Evolutionary conservation across 352 stramenopile species (phyloP), one percentile per base, ranked within the genome.

Genomic region (Phytophthora kernoviae): DNA sequence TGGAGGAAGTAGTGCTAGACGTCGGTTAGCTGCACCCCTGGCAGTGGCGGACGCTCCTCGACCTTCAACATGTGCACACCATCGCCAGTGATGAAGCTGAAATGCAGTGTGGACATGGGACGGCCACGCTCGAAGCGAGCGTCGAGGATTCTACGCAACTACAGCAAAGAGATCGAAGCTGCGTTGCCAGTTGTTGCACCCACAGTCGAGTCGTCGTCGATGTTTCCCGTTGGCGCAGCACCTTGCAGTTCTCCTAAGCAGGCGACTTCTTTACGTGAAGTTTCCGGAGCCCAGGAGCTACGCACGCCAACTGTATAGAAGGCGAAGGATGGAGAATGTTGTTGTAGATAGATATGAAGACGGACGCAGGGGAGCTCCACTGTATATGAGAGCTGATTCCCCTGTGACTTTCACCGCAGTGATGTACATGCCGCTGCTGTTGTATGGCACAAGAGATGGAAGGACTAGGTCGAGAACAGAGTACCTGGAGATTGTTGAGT

Each of bases 61-160:
- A 68, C 71, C 14, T 90, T 90, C 37, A 82, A 71, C 39, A 66
- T 92, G 33, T 93, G 81, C 43, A 94, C 86, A 17, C 86, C 86
- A 51, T 94, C 86, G 24, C 86, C 86, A 0, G 81, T 91, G 51
- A 84, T 88, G 62, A 91, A 90, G 48, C 61, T 93, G 21, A 88
- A 88, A 34, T 88, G 68, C 61, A 91, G 73, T 6, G 83, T 91
- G 24, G 81, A 92, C 24, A 89, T 94, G 73, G 86, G 86, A 2
- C 75, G 73, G 2, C 86, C 86, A 24, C 62, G 75, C 30, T 86
- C 83, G 2, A 94, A 94, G 43, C 79, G 78, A 39, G 73, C 78
- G 18, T 73, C 79, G 2, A 63, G 68, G 12, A 65, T 74, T 12
- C 39, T 86, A n/a, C 71, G 67, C 37, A 77, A 58, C 20, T 74